Percentiles rank a stretch among this genome's conserved stretches.
Conservation (phyloP, 768 basidiomycete genomes). For the Multifurca ochricompacta region DNA sequence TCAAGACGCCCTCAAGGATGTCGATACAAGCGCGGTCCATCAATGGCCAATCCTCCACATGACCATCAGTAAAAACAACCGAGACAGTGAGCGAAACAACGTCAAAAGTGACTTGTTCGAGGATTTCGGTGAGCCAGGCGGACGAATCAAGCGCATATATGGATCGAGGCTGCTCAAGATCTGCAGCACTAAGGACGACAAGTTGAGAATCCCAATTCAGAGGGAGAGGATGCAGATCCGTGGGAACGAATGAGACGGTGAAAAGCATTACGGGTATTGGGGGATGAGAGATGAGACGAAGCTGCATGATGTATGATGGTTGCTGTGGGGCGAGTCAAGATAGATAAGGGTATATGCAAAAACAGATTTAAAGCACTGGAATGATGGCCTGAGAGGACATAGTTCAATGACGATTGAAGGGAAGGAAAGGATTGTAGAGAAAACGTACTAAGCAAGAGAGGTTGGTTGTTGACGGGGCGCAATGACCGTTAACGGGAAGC, state of each 20-base stretch:
- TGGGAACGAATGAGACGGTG: slow-evolving; percentile 43
- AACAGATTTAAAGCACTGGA: slow-evolving; percentile 7
- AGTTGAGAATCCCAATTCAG: slow-evolving; percentile 48
- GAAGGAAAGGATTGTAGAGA: neutral
- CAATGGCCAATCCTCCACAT: slow-evolving; percentile 42
- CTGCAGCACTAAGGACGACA: slow-evolving; percentile 41
- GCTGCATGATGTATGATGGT: slow-evolving; percentile 38
- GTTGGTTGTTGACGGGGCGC: neutral
- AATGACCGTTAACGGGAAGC: neutral
- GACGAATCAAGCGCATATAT: slow-evolving; percentile 56
- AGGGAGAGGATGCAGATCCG: slow-evolving; percentile 36
- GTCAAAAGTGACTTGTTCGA: slow-evolving; percentile 58
- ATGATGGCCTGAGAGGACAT: neutral
- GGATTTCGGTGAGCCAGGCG: slow-evolving; percentile 45
- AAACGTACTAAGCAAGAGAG: slow-evolving; percentile 12
- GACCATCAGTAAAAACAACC: slow-evolving; percentile 54
- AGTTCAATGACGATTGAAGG: neutral
- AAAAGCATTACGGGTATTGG: slow-evolving; percentile 52
- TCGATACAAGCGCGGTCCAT: slow-evolving; percentile 32
- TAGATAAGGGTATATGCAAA: slow-evolving; percentile 16
- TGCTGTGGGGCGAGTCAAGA: neutral
- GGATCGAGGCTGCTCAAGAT: slow-evolving; percentile 43
- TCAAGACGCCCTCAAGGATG: slow-evolving; percentile 43
- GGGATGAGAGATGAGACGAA: slow-evolving; percentile 42
- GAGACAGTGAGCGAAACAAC: slow-evolving; percentile 37